phyloP scores from a whole-genome alignment of 805 yeast genomes.

The Metschnikowia colocasiae region DNA sequence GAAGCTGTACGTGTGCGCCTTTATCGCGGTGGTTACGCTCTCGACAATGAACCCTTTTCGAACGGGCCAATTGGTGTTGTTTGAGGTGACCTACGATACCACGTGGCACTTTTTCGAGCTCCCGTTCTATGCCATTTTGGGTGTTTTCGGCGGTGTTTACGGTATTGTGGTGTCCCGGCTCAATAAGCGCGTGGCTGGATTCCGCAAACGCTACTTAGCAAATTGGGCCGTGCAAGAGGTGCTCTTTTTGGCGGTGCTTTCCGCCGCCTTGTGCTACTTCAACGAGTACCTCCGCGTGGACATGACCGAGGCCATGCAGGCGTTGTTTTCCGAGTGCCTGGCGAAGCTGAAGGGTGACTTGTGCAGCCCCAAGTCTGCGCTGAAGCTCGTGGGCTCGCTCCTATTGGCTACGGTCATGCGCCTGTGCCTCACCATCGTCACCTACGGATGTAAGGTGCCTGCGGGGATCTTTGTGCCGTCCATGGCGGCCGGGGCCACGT shows the following conservation, averaged over 20 bases:
- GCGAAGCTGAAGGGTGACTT: conserved; percentile 39
- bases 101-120: conserved; percentile 86
- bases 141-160: conserved; percentile 87
- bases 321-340: conserved; percentile 80
- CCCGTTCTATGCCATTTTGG: conserved; percentile 73
- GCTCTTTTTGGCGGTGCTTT: conserved; percentile 56
- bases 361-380: conserved; percentile 31
- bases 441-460: conserved; percentile 92
- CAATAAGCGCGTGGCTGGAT: conserved; percentile 72
- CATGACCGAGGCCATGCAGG: conserved; percentile 95
- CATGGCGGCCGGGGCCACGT: conserved; percentile 94
- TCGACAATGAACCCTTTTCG: conserved; percentile 86
- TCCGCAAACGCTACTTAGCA: conserved; percentile 66
- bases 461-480: conserved; percentile 98
- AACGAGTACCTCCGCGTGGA: conserved; percentile 78
- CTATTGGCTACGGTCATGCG: conserved; percentile 69
- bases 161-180: conserved; percentile 74
- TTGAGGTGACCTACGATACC: conserved; percentile 83
- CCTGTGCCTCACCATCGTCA: conserved; percentile 66
- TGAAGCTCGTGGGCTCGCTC: conserved; percentile 49
- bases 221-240: conserved; percentile 69
- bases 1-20: conserved; percentile 87
- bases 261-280: conserved; percentile 77
- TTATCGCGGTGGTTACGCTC: conserved; percentile 79
- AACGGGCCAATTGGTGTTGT: conserved; percentile 90